Evolutionary conservation across 306 rosid species (phyloP), one percentile per base, ranked within the genome.

Genomic region (Quercus robur): DNA sequence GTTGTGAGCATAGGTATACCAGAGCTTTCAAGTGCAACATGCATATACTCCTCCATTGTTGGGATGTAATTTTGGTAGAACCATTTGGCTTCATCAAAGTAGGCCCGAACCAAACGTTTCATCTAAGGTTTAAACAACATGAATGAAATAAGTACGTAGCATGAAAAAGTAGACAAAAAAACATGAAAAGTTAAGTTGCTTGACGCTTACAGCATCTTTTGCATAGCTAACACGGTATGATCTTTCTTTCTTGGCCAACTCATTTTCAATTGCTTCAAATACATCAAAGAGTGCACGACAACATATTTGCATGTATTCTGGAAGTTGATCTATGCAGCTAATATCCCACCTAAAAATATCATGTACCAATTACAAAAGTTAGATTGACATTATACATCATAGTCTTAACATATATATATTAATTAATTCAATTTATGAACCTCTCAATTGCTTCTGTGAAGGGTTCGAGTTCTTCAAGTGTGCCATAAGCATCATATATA

Each of bases 401-500:
- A 44, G 51, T 44, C 10, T 44, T 7, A 7, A 44, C 7, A 33
- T 33, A 33, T 33, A 3, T 44, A 3, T 44, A 44, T 10, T 44
- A 44, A 3, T 44, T 44, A 9, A 44, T 44, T 44, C 51, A 2
- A 44, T 44, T 9, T 44, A 44, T 20, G n/a, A 23, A 88, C 93
- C 89, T 89, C 14, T 83, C 75, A 13, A 87, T 62, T 70, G 88
- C 92, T 15, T 61, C 17, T 1, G 87, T 89, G 23, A 91, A 77
- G 31, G 79, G 54, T 25, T 61, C 77, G 2, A 91, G 79, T 8
- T 91, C 96, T n/a, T 88, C 89, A 13, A 84, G 17, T n/a, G 90
- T 86, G 7, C 90, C 93, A 70, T 78, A 86, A 2, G 63, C 84
- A 33, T 89, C 96, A 52, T 89, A 91, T 6, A 76, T 76, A 58